A percentile compares a stretch with the other conserved stretches of the same genome.
phyloP scores from a whole-genome alignment of 176 grass and related monocot species.

The maize (Zea mays) region Zm-B73-REFERENCE-NAM-5.0 NC_050096.1:72742001-72742500 shows the following conservation, averaged over 20 bases:
- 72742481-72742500: too few species aligned
- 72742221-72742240: slow-evolving; percentile 67
- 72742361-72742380: neutral
- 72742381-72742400: too few species aligned
- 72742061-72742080: neutral
- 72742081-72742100: neutral
- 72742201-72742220: too few species aligned
- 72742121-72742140: too few species aligned
- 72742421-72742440: too few species aligned
- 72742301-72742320: slow-evolving; percentile 10
- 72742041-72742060: neutral
- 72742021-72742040: neutral
- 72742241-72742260: slow-evolving; percentile 83
- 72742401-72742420: too few species aligned
- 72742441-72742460: too few species aligned
- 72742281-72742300: slow-evolving; percentile 45
- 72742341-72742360: neutral
- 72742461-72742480: too few species aligned
- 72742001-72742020: neutral
- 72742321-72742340: slow-evolving; percentile 18
- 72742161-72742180: too few species aligned
- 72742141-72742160: too few species aligned
- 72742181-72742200: too few species aligned
- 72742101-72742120: neutral
- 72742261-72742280: slow-evolving; percentile 67